Base-by-base conservation (phyloP, 2,329 filamentous ascomycete genomes). In the Sporothrix phasma region DNA sequence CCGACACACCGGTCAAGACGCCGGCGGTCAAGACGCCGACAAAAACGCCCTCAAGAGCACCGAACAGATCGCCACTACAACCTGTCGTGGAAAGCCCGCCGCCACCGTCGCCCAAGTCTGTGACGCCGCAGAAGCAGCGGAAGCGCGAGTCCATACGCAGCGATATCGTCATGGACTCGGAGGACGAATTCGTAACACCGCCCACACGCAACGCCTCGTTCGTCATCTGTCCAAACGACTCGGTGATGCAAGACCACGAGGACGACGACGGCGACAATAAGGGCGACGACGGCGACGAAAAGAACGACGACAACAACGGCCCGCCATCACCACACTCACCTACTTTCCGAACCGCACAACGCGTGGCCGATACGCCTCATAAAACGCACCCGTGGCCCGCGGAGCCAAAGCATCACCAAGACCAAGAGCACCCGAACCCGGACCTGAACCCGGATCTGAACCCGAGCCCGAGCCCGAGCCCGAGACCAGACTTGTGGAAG, bases 121-220 rank as follows among this genome's bases (percentile, higher is more conserved):
- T 24, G 31, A 67, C 66, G 3, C 70, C 65, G 2, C 3, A 59
- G 5, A 66, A 65, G 39, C 64, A 62, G 19, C 63, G 62, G 19
- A 66, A 63, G 22, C 63, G 65, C 13, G 67, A 60, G 15, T 66
- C 67, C 7, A 68, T 67, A 58, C 68, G 60, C 53, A 65, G 64
- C 31, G 71, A 72, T 39, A 71, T 83, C 6, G 79, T 85, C 46
- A 76, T 80, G 61, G 83, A 85, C 68, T 85, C 83, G 0, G 83
- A 85, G 51, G 82, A 84, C 49, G 82, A 84, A 49, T 80, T 79
- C 47, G 68, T 80, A 5, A 78, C 77, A 5, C 76, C 79, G 13
- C 74, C 73, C 8, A 73, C 72, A 10, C 73, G 71, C 43, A 72
- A 80, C 69, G 65, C 70, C 63, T 69, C 72, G 3, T 70, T 71